Evolutionary conservation across 2,329 filamentous ascomycete genomes (phyloP).

Genomic region (Fusarium metavorans): DNA sequence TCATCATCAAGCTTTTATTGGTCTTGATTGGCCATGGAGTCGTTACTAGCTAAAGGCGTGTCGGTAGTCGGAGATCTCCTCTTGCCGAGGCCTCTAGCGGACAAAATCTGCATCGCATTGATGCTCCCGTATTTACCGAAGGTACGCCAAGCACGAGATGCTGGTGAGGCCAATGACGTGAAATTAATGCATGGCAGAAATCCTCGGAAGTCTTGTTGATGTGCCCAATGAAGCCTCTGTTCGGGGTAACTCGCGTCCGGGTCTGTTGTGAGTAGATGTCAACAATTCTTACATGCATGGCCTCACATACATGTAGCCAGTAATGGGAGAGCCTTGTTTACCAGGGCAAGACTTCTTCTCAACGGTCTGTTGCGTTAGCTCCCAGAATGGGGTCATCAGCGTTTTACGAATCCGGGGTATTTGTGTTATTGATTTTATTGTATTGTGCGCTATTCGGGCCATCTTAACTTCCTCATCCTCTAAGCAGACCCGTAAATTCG

Average conservation of each 20-base stretch:
- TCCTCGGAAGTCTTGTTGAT: background rate
- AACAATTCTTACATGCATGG: background rate
- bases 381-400: background rate
- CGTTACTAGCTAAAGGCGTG: background rate
- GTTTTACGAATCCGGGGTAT: background rate
- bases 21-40: background rate
- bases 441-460: background rate
- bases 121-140: background rate
- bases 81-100: background rate
- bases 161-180: background rate
- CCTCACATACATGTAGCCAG: background rate
- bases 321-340: background rate
- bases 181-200: background rate
- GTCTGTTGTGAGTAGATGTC: background rate
- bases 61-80: background rate
- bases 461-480: background rate
- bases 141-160: background rate
- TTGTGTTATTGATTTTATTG: background rate
- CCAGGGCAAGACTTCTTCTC: background rate
- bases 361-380: background rate
- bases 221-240: background rate
- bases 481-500: background rate
- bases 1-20: background rate
- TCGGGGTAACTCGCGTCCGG: background rate
- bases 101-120: background rate